Percentiles rank a stretch among this genome's conserved stretches.
Evolutionary conservation across 1,284 basidiomycete species (phyloP).

Genomic region (Xerocomus minutiporus): DNA sequence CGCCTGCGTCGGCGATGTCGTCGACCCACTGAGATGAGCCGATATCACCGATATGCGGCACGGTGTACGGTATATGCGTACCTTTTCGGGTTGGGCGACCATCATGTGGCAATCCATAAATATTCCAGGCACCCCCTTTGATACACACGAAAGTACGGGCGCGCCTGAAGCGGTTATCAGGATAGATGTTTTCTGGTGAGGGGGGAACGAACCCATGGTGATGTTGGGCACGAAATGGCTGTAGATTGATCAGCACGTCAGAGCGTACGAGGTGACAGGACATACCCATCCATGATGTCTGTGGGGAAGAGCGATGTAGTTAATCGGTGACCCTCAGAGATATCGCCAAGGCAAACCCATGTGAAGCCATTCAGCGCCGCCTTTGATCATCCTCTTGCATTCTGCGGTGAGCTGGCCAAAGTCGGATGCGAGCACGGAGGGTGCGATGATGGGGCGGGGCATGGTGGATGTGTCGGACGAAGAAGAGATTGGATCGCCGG

Average conservation of each 20-base stretch:
- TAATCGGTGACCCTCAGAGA: conserved; percentile 4
- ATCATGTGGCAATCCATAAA: conserved; percentile 99
- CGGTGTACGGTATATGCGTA: conserved; percentile 26
- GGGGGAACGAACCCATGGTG: conserved; percentile 71
- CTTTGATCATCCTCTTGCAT: conserved; percentile 89
- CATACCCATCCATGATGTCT: conserved; percentile 96
- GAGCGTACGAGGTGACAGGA: neutral
- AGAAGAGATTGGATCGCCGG: conserved; percentile 6
- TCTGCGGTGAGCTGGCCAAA: conserved; percentile 88
- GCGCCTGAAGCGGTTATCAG: conserved; percentile 54
- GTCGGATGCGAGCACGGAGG: conserved; percentile 91
- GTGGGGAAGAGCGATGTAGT: conserved; percentile 5
- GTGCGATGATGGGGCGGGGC: conserved; percentile 85
- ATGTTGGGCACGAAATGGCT: conserved; percentile 99
- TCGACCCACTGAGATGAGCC: conserved; percentile 77
- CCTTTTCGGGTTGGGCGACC: conserved; percentile 92
- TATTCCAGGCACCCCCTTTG: conserved; percentile 86
- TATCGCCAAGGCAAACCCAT: conserved; percentile 63
- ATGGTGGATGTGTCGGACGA: conserved; percentile 38
- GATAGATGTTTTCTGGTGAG: neutral
- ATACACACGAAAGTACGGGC: conserved; percentile 85
- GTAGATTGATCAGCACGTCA: conserved; percentile 13
- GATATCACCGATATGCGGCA: neutral
- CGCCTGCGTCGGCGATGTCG: conserved; percentile 93
- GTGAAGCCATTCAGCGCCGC: conserved; percentile 92